Evolutionary conservation across 2,329 filamentous ascomycete genomes (phyloP), one percentile per base, ranked within the genome.

Genomic region (Stachybotrys elegans): DNA sequence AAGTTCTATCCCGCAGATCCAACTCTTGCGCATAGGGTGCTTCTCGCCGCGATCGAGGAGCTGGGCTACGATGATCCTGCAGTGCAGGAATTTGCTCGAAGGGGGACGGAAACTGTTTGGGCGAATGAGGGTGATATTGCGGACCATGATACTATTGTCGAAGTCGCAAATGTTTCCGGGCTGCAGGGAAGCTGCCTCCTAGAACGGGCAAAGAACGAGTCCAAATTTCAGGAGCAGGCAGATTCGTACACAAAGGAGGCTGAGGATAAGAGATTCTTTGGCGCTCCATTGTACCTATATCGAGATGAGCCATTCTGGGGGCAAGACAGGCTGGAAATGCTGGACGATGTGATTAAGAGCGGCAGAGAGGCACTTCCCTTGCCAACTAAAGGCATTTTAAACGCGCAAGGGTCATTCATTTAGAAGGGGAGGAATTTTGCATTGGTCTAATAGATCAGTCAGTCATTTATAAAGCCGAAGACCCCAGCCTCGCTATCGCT

Each of bases 11-110:
- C 51, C 3, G 51, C 51, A 12, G 48, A 62, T 14, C 58, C 58
- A 0, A 61, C 59, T 6, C 52, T 60, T 6, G 57, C 58, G 9
- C 58, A 62, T 43, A 45, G 54, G 14, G 38, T 45, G 2, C 34
- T 45, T 12, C 43, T 45, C 16, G 43, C 39, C 3, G 43, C 43
- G 6, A 42, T 45, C 6, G 38, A 41, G 12, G 43, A 45, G 19
- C 34, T 14, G 43, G n/a, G 12, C 14, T 29, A 45, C 31, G 31
- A 47, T 40, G 35, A 43, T 14, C 13, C 42, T 13, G 32, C 42
- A 6, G 47, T 49, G 17, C 42, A 44, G n/a, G 47, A 47, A 17
- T 43, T 49, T 17, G 47, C 45, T 6, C 42, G 43, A 4, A 44
- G 36, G 21, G 43, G 45, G 14, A 9, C 14, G 25, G 22, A 43